Evolutionary conservation across 805 yeast species (phyloP), one percentile per base, ranked within the genome.

Genomic region (Hanseniaspora nectarophila): DNA sequence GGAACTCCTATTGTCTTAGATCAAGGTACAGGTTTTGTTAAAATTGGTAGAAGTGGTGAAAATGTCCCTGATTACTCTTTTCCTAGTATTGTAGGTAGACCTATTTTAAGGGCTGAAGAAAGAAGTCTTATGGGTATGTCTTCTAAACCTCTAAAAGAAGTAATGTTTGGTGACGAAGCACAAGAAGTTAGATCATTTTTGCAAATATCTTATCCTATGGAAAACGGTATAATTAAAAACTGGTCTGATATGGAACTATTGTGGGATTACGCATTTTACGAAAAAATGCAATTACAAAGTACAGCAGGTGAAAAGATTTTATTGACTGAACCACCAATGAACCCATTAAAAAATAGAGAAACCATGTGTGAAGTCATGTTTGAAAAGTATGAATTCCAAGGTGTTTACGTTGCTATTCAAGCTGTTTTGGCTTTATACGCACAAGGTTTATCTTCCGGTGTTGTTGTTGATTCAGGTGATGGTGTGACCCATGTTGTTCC

Each of bases 241-340:
- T 92, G 98, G 98, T 95, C 89, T 61, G 98, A 92, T 66, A 92
- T 92, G 97, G 95, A 87, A 62, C 89, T 89, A 61, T 73, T 92
- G 55, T 92, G 98, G 98, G 95, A 92, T 69, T 92, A 90, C 67
- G 90, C 97, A 20, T 90, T 92, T 67, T 85, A 83, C 70, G 95
- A 90, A 60, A 78, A 85, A 63, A 82, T 92, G 86, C 76, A 86
- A 64, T 72, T 85, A 53, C 82, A 85, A 64, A 74, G 85, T 6
- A 75, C 87, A 6, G 71, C 77, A 31, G 94, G 89, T 45, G 76
- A 79, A 60, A 90, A 90, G 67, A 78, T 92, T 43, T 73, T 92
- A 59, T 72, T 92, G 56, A 92, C 98, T 1, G 98, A 92, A 71
- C 97, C 98, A 18, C 98, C 98, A 56, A 83, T 92, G 92, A 92